Evolutionary conservation across 768 basidiomycete species (phyloP).

Genomic region (Mycena polygramma): DNA sequence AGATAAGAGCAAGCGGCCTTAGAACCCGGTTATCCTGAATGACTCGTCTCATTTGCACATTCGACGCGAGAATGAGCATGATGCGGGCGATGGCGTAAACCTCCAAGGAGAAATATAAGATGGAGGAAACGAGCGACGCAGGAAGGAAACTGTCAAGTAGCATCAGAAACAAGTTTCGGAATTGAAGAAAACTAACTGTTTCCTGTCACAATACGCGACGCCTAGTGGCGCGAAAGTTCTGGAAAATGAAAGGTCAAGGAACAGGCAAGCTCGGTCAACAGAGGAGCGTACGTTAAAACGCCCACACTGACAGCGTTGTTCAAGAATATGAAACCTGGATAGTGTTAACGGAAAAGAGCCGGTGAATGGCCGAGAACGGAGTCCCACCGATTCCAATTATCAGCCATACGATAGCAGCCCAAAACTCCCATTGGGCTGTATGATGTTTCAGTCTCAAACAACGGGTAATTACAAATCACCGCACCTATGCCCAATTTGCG

Average conservation of each 20-base stretch:
- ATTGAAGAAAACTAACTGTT: slow-evolving; percentile 44
- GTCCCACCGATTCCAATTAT: slow-evolving; percentile 51
- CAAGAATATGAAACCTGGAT: slow-evolving; percentile 54
- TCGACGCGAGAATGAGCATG: slow-evolving; percentile 43
- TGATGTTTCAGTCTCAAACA: background rate
- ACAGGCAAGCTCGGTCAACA: background rate
- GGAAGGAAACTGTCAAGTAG: slow-evolving; percentile 52
- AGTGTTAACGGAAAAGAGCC: background rate
- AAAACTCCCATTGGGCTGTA: slow-evolving; percentile 47
- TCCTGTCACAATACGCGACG: slow-evolving; percentile 48
- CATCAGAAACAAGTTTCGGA: background rate
- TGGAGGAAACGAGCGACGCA: slow-evolving; percentile 51
- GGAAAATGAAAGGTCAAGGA: slow-evolving; percentile 5
- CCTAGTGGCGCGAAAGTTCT: slow-evolving; percentile 41
- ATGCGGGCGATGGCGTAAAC: slow-evolving; percentile 53
- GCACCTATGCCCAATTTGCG: slow-evolving; percentile 43
- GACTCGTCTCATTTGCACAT: slow-evolving; percentile 25
- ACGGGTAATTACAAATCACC: background rate
- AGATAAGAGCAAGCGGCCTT: slow-evolving; percentile 54
- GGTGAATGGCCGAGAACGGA: background rate
- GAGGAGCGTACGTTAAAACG: slow-evolving; percentile 44
- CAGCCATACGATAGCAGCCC: slow-evolving; percentile 46
- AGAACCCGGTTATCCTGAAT: slow-evolving; percentile 48
- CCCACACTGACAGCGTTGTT: slow-evolving; percentile 56
- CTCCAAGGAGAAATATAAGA: slow-evolving; percentile 53